Base-by-base conservation (phyloP, 2,329 filamentous ascomycete genomes). In the Xylogone sp. region DNA sequence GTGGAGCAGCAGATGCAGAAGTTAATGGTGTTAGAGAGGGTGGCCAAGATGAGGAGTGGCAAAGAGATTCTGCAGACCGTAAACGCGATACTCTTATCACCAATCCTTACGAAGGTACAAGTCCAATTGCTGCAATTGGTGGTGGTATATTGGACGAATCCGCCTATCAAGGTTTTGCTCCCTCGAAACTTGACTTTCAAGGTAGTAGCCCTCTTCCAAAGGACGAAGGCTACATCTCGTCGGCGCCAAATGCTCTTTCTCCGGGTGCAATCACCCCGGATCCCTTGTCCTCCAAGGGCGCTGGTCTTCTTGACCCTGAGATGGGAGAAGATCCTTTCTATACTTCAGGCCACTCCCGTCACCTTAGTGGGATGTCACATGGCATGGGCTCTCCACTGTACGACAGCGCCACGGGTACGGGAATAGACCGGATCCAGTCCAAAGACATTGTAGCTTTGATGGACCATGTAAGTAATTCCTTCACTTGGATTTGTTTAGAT, bases 361-460 rank as follows among this genome's bases (percentile, higher is more conserved):
- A 94, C 61, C 75, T 92, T 45, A 96, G 90, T 65, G 92, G 90
- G 46, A 87, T 96, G 73, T 97, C 93, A 7, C 90, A 97, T 64
- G 93, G 92, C 44, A 90, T 97, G 81, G 79, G 78, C 3, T 94
- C 91, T 24, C 92, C 93, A 2, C 76, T 97, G 19, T 97, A 96
- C 64, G 94, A 99, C 66, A 85, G 89, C 53, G 82, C 92, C 3
- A 96, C 89, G 1, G 93, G 93, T 48, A 85, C 83, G 56, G 92
- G 91, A 29, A 88, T 96, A 48, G 92, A 97, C 59, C 81, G 87
- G 45, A 97, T 99, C 48, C 87, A 97, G 67, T 96, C 91, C 44
- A 94, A 95, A 71, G 94, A 99, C 65, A 95, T 99, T 62, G 88
- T 99, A 57, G 90, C 93, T 21, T 75, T 99, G 54, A 99, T 99